Conservation (phyloP, 2,329 filamentous ascomycete species). For the Elsinoe ampelina region DNA sequence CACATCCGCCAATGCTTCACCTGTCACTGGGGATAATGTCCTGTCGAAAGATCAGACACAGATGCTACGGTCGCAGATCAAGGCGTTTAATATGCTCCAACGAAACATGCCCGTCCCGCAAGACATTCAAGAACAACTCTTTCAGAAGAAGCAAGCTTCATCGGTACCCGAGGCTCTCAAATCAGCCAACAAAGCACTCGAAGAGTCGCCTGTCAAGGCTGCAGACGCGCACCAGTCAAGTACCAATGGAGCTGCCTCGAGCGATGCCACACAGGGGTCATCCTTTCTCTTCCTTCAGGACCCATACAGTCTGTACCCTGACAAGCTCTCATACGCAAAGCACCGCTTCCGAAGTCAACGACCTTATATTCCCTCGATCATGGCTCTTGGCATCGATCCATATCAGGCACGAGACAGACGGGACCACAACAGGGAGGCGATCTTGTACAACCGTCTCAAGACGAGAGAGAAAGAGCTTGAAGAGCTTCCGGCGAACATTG, state of each 20-base stretch:
- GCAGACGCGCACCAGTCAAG: slow-evolving; percentile 32
- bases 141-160: slow-evolving; percentile 45
- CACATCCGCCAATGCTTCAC: slow-evolving; percentile 22
- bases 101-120: slow-evolving; percentile 77
- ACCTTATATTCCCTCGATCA: slow-evolving; percentile 73
- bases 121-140: slow-evolving; percentile 73
- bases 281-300: slow-evolving; percentile 66
- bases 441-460: slow-evolving; percentile 82
- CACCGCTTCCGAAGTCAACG: slow-evolving; percentile 69
- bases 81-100: slow-evolving; percentile 80
- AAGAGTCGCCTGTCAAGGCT: slow-evolving; percentile 38
- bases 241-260: slow-evolving; percentile 32
- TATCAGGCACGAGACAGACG: slow-evolving; percentile 55
- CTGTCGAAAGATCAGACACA: slow-evolving; percentile 73
- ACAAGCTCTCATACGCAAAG: slow-evolving; percentile 65
- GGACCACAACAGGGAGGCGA: slow-evolving; percentile 69
- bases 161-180: slow-evolving; percentile 32
- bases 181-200: slow-evolving; percentile 42
- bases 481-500: slow-evolving; percentile 72
- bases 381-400: slow-evolving; percentile 80
- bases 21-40: slow-evolving; percentile 30
- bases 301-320: slow-evolving; percentile 52
- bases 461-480: slow-evolving; percentile 78
- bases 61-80: slow-evolving; percentile 74
- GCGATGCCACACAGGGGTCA: slow-evolving; percentile 27